Base-by-base conservation (phyloP, 1,284 basidiomycete genomes). In the Vanrija sp. region DNA sequence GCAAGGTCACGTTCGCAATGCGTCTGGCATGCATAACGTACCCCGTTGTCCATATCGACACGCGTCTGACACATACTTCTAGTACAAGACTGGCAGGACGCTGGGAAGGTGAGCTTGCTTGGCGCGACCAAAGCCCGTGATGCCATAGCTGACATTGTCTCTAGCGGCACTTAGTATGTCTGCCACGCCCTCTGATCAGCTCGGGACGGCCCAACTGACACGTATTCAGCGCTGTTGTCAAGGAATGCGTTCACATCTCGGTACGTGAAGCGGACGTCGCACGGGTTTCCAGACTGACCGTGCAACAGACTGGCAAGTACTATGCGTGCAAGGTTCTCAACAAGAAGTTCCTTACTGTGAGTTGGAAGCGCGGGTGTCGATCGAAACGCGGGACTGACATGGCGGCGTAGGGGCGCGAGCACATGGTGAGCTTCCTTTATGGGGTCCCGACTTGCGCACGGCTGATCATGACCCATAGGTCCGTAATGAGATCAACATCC, bases 1-100 rank as follows among this genome's bases (percentile, higher is more conserved):
- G 31, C 31, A 31, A 3, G 12, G 8, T 31, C 31, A 14, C 46
- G 38, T 22, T 24, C 12, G 14, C 22, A 18, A 39, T 41, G 23
- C 25, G 22, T 31, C 23, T 49, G 36, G 24, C 19, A 25, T 31
- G 38, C n/a, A 16, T 45, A 20, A 27, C 15, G 16, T 16, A 20
- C 38, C 24, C 18, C 20, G 20, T 41, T 24, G 16, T 24, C 41
- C 6, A 31, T 41, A 5, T 22, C 43, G n/a, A 9, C 22, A 14
- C 35, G 47, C 23, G 20, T 19, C 46, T 43, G 38, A 47, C 49
- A 66, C 20, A 31, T 31, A 9, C 12, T 31, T 31, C n/a, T 61
- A 93, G 89, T 94, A 94, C 72, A 88, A 89, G 69, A 93, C 90
- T n/a, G 90, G 90, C 60, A 88, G 86, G 76, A 91, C 88, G 5